A percentile compares a stretch with the other conserved stretches of the same genome.
Conservation (phyloP, 2,329 filamentous ascomycete species). For the Botrytis sinoallii region DNA sequence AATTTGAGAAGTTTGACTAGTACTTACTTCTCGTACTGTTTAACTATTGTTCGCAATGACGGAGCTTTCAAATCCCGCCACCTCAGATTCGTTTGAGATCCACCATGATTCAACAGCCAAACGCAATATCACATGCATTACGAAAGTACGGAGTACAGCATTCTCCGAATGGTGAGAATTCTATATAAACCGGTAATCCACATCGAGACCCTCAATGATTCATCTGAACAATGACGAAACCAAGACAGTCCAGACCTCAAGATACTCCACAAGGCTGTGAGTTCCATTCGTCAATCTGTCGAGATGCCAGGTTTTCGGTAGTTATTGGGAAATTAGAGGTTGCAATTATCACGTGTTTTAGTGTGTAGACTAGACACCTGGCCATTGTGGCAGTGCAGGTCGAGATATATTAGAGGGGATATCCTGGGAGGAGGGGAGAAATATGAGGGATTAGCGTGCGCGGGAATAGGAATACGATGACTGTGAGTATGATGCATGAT, state of each 20-base stretch:
- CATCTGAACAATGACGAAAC: constrained; percentile 7
- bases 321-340: neutral
- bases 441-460: neutral
- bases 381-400: neutral
- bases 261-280: constrained; percentile 3
- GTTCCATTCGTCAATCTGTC: neutral
- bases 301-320: neutral
- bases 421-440: neutral
- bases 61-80: neutral
- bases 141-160: neutral
- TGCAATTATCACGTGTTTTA: neutral
- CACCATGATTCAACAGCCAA: neutral
- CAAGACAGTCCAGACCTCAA: neutral
- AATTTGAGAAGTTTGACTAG: neutral
- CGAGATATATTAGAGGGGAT: neutral
- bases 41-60: neutral
- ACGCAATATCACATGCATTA: neutral
- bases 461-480: neutral
- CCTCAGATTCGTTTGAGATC: neutral
- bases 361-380: neutral
- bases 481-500: neutral
- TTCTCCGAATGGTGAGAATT: neutral
- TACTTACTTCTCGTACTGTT: neutral
- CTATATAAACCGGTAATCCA: too few species aligned
- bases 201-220: neutral